Evolutionary conservation across 169 alveolate genomes (phyloP), one percentile per base, ranked within the genome.

Genomic region (Cryptosporidium tyzzeri): DNA sequence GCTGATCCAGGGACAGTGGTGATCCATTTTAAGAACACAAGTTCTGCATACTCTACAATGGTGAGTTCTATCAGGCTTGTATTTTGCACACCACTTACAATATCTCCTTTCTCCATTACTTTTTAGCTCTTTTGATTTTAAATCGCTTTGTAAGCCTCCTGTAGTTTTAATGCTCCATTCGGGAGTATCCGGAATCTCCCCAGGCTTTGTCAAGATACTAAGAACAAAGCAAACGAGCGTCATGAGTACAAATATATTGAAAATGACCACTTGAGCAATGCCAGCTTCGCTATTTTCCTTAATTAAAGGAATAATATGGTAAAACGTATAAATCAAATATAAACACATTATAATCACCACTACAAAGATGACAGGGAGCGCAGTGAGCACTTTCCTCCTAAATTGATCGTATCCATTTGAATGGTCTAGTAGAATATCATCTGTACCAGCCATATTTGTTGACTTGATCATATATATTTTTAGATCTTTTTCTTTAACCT

Each of bases 1-100:
- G 92, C 92, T 91, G 70, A 94, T 95, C 98, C 98, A 96, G 21
- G 97, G 98, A 67, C 98, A 96, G 86, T 96, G 98, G 59, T 96
- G 98, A 92, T 96, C 98, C 98, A 96, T 96, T 91, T 94, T 95
- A 55, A 96, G 89, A 45, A 96, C 96, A 67, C 98, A 96, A 21
- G 85, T 86, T 26, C 94, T 92, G 59, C 97, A 94, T n/a, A 93
- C 95, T 7, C 97, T 92, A 84, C 84, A 92, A 85, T 92, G 97
- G 70, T 93, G 96, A 44, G 96, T 86, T 61, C 95, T 73, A 86
- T 93, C 95, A 33, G 96, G 96, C 84, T 93, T 94, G 74, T 73
- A 93, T 53, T 86, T 91, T 71, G 91, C 85, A 39, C 96, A 93
- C 96, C 96, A 92, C 85, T 92, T 93, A 74, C 96, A 93, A 45